phyloP scores from a whole-genome alignment of 257 asterid genomes.

The Rauvolfia tetraphylla region DNA sequence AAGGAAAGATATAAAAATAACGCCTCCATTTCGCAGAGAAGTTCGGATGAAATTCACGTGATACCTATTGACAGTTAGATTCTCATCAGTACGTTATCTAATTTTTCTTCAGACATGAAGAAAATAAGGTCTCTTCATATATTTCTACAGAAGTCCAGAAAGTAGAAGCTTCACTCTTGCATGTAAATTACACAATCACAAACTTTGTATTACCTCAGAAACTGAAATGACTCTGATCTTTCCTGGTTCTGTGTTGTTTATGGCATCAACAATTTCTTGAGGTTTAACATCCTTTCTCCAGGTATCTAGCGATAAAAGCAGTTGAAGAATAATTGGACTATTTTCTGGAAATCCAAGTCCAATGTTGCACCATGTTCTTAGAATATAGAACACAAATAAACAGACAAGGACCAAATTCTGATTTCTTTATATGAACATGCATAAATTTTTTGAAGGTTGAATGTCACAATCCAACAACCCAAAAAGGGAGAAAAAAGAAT shows the following conservation, averaged over 20 bases:
- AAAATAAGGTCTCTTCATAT: background rate
- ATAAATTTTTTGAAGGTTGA: background rate
- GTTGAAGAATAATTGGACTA: background rate
- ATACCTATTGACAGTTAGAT: slow-evolving; percentile 45
- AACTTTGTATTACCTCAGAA: slow-evolving; percentile 58
- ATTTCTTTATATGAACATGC: background rate
- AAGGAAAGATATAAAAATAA: slow-evolving; percentile 83
- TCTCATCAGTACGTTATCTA: slow-evolving; percentile 2
- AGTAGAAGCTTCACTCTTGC: background rate
- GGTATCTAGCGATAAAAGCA: slow-evolving; percentile 49
- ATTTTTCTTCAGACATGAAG: background rate
- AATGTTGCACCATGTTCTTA: background rate
- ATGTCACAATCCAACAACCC: background rate
- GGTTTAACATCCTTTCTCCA: slow-evolving; percentile 82
- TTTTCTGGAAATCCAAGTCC: background rate
- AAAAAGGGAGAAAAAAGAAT: background rate
- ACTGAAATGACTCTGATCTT: slow-evolving; percentile 64
- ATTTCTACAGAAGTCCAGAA: background rate
- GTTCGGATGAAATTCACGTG: slow-evolving; percentile 93
- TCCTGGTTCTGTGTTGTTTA: slow-evolving; percentile 66
- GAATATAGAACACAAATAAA: background rate
- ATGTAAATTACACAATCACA: background rate
- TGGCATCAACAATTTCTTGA: slow-evolving; percentile 54
- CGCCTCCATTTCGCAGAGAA: slow-evolving; percentile 98
- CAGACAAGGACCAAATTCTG: background rate